Evolutionary conservation across 257 asterid species (phyloP), one percentile per base, ranked within the genome.

Genomic region (Jacaranda mimosifolia): DNA sequence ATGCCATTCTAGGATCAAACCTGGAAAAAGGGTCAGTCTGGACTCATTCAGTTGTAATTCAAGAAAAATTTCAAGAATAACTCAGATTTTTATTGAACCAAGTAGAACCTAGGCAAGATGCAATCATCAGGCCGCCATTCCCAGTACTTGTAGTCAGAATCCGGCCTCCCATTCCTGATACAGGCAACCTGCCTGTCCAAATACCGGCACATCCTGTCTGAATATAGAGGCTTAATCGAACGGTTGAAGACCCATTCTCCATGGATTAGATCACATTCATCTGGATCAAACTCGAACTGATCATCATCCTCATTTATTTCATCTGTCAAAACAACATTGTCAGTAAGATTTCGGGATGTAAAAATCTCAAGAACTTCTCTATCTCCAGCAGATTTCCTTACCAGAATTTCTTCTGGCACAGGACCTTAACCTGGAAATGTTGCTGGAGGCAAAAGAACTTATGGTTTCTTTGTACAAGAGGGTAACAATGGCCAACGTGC

Each of bases 81-180:
- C 4, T 42, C 46, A 9, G 6, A 42, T 42, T 42, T 42, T 42
- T 21, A n/a, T 59, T 70, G 53, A 26, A 26, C 32, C 32, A 26
- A 26, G 32, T 26, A 26, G 2, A 26, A 94, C 99, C 92, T 85
- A 7, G 99, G 99, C 92, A 94, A 87, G 68, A 85, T 88, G 86
- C 99, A 94, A 63, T 86, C 97, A 83, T 92, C 95, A 10, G 97
- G 98, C 82, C 79, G 92, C 99, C 99, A 94, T 21, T 87, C 90
- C 99, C 98, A 94, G 79, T 86, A 85, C 66, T 77, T 87, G 82
- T 94, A 94, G 62, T 92, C 92, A 4, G 92, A 86, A 86, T 94
- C 98, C 0, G 77, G 73, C 64, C 96, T 77, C 21, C 98, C 99
- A 74, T 92, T 94, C 88, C 84, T 89, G 2, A 83, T 86, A 70